Base-by-base conservation (phyloP, 441 rosid genomes). In the Syzygium syzygioides region DNA sequence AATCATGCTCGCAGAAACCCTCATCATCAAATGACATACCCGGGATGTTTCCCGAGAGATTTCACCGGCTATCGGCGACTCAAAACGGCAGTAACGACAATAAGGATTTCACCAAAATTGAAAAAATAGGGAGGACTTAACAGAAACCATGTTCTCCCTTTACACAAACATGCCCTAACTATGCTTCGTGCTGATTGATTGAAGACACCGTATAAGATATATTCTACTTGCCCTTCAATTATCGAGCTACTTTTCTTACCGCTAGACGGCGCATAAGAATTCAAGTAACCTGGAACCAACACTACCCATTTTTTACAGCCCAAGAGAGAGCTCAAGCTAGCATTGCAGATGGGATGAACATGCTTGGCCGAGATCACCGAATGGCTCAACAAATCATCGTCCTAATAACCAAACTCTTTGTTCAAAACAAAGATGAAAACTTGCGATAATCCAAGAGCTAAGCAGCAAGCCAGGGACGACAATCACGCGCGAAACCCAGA, bases 31-130 rank as follows among this genome's bases (percentile, higher is more conserved):
- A 76, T 6, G 52, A 41, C 52, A 76, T 76, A 18, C n/a, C 83
- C 23, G 52, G n/a, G 18, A 41, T 41, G 52, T 76, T 76, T 41
- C 13, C 10, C 13, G 13, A 76, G 83, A 76, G 83, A 76, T 37
- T 37, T 71, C 83, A 71, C 52, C 1, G 0, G 52, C 52, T 41
- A 76, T 76, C 1, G 0, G n/a, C 0, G 0, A 76, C 18, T 41
- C 9, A 0, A 76, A 76, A 6, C 12, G n/a, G n/a, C 52, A 37
- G 83, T 41, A 76, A 23, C 17, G 0, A 41, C n/a, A 3, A 1
- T 2, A 41, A 41, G n/a, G n/a, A 76, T 25, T 76, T 76, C n/a
- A 12, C 17, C 17, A 41, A 23, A 23, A 41, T 23, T 41, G n/a
- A 76, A 76, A 76, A 37, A 45, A 7, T 45, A 9, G 41, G 83